Base-by-base conservation (phyloP, 1,284 basidiomycete genomes). In the Dichomitus squalens region DNA sequence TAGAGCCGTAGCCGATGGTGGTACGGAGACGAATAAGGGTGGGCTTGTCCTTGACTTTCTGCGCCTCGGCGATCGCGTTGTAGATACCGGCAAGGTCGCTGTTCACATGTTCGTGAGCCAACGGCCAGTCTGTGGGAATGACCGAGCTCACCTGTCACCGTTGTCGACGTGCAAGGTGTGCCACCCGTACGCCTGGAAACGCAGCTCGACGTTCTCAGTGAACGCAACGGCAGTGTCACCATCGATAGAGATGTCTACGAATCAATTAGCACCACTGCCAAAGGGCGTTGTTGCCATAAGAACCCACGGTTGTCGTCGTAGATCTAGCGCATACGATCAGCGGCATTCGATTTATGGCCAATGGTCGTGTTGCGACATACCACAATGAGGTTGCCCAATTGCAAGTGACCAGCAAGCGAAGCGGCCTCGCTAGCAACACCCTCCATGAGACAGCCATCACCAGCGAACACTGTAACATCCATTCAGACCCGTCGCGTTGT, bases 401-500 rank as follows among this genome's bases (percentile, higher is more conserved):
- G 88, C 67, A 98, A 82, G 77, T 98, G 95, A 66, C 92, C 95
- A 60, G 95, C 95, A 63, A 97, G 83, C 70, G 92, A 95, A 63
- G 90, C 90, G 27, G 95, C 93, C 76, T 98, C 95, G 65, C 85
- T 84, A 21, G 94, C 84, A 67, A 98, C 88, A 83, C 95, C 95
- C 77, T 98, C 95, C 90, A 95, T 94, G 64, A 98, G 82, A 78
- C 95, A 97, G 57, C 95, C 95, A 76, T 98, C 95, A 72, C 95
- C 95, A 59, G 86, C 84, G 80, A 97, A 95, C 53, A 88, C 91
- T 92, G 58, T 5, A 21, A 43, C 8, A 60, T 44, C 33, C 16
- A 43, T 25, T 65, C 44, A 67, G 54, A 46, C 49, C 35, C 31
- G 48, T 27, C 3, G 18, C 2, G n/a, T n/a, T 29, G 31, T 33